Base-by-base conservation (phyloP, 352 stramenopile species). In the Pythium apleroticum region DNA sequence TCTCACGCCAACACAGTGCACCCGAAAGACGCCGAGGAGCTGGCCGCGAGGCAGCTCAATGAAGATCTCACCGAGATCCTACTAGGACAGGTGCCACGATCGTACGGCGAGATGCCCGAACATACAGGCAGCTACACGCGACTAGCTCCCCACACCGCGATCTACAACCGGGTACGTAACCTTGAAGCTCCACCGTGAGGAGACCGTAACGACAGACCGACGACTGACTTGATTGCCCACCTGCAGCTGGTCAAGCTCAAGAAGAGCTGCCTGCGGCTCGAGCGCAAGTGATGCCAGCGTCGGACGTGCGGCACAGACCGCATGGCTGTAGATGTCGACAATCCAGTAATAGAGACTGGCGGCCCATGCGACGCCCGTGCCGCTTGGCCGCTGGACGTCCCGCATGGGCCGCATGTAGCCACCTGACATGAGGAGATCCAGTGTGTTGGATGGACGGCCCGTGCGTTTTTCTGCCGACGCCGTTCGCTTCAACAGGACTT, bases 21-120 rank as follows among this genome's bases (percentile, higher is more conserved):
- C 46, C 81, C 81, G 15, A 73, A 72, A 11, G 81, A 89, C 27
- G 61, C 73, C 1, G 79, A 89, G 65, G 80, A 81, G 55, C 61
- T 84, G 12, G 70, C 73, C 14, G 57, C 58, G 50, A 65, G 66
- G 43, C 77, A 80, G 55, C 63, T 91, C 19, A 92, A 93, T 46
- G 80, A 88, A 60, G 78, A 95, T 25, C 66, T 97, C 35, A 85
- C 78, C 5, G 65, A 77, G 31, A 94, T 94, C 49, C 61, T 94
- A 52, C 60, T 65, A 28, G 81, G 77, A 17, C 55, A 76, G 30
- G 48, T 89, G 27, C 83, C 83, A 19, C 71, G 86, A 20, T 49
- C 33, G 15, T 91, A 89, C 62, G 86, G 86, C 49, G 84, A 94
- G 52, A 31, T 89, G 54, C 86, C 86, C 0, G 72, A 79, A 11